Percentiles rank a stretch among this genome's conserved stretches.
Conservation (phyloP, 441 rosid genomes). For the Syzygium syzygioides region DNA sequence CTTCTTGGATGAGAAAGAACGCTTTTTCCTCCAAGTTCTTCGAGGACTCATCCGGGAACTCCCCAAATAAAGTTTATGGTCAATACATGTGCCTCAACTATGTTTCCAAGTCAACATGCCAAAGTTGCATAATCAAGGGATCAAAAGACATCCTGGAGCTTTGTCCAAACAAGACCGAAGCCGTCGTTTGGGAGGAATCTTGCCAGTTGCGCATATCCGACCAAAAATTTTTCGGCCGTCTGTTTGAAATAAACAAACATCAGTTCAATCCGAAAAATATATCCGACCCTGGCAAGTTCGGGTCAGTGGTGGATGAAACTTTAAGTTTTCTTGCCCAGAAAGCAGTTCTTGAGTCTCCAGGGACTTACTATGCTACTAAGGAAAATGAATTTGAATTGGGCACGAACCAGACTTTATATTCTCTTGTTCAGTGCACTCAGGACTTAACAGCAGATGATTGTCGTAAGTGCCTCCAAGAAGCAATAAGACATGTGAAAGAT, state of each 20-base stretch:
- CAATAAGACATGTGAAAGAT: background rate
- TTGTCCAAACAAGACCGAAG: conserved; percentile 26
- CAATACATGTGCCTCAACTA: conserved; percentile 52
- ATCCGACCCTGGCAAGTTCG: conserved; percentile 8
- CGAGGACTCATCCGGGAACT: conserved; percentile 5
- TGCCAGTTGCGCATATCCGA: conserved; percentile 41
- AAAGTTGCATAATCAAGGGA: conserved; percentile 26
- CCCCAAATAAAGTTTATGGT: conserved; percentile 8
- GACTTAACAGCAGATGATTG: conserved; percentile 5
- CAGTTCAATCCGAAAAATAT: conserved; percentile 2
- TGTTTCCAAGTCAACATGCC: conserved; percentile 11
- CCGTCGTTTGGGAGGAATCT: conserved; percentile 33
- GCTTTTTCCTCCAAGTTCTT: conserved; percentile 20
- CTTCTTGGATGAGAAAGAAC: conserved; percentile 17
- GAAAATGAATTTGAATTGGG: background rate
- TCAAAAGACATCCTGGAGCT: background rate
- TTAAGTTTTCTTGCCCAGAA: background rate
- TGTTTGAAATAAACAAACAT: background rate
- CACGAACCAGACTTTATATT: background rate
- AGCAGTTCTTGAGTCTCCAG: background rate
- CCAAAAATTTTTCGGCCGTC: background rate
- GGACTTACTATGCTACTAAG: background rate
- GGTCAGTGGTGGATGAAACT: background rate
- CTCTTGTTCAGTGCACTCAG: conserved; percentile 20
- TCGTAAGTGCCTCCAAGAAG: background rate